phyloP scores from a whole-genome alignment of 1,139 yeast genomes.

The Pichia sp. region DNA sequence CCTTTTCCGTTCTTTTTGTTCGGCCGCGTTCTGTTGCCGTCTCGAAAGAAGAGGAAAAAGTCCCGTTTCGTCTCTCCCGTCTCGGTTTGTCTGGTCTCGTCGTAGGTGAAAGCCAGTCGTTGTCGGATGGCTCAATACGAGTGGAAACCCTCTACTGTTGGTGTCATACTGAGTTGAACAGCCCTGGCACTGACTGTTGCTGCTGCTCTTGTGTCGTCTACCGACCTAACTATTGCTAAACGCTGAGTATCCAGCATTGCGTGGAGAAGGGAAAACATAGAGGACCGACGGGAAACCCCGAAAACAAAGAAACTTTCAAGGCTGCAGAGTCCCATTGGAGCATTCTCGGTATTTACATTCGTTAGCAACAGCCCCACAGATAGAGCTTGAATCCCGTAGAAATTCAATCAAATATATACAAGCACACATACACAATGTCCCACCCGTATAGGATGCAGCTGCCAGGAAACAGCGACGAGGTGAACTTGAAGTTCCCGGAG shows the following conservation, averaged over 20 bases:
- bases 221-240: background rate
- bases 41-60: background rate
- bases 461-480: background rate
- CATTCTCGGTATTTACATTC: background rate
- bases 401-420: background rate
- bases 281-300: background rate
- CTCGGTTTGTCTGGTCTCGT: no score
- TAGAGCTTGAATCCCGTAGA: background rate
- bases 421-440: conserved; percentile 8
- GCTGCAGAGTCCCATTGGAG: background rate
- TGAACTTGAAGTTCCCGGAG: background rate
- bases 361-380: background rate
- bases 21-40: background rate
- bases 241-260: background rate
- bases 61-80: background rate
- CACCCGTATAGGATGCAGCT: conserved; percentile 18
- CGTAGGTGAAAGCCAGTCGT: background rate
- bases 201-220: background rate
- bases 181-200: background rate
- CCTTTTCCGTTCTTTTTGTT: background rate
- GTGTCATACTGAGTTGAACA: no score
- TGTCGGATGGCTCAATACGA: background rate
- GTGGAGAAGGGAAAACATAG: background rate
- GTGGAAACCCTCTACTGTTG: no score
- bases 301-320: no score